These are phyloP conservation scores for Phytopythium sindhum DNA, from an alignment of 352 stramenopile genomes.

Conservation along the genomic window DNA sequence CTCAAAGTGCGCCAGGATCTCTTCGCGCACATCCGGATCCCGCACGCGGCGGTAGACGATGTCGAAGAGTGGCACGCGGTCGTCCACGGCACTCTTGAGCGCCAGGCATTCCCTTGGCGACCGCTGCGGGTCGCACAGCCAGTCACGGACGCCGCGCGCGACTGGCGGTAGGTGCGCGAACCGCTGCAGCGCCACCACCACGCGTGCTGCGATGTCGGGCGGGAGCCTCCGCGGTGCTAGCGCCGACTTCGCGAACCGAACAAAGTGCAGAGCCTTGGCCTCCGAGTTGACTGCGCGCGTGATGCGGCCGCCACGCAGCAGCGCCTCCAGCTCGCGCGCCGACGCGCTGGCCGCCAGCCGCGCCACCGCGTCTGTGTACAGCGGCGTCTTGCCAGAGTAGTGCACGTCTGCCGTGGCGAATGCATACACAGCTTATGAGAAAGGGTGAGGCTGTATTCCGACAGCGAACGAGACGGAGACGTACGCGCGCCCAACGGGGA, in stretches of 20 bases:
- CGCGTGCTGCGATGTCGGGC: conserved; percentile 32
- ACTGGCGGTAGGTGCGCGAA: conserved; percentile 49
- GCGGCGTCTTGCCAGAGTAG: conserved; percentile 55
- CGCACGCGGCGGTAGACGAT: conserved; percentile 65
- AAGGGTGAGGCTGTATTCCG: neutral
- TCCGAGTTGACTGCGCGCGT: conserved; percentile 61
- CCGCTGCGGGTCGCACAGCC: conserved; percentile 42
- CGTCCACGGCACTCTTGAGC: conserved; percentile 71
- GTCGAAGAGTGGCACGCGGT: conserved; percentile 61
- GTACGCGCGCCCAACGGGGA: neutral
- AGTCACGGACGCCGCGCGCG: conserved; percentile 48
- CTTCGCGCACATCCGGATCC: conserved; percentile 34
- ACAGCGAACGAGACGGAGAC: neutral
- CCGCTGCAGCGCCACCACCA: conserved; percentile 56
- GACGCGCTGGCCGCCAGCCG: conserved; percentile 36
- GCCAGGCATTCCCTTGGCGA: conserved; percentile 34
- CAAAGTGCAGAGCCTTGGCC: conserved; percentile 77
- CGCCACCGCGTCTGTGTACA: conserved; percentile 69
- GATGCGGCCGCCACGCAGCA: conserved; percentile 50
- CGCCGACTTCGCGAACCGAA: conserved; percentile 38
- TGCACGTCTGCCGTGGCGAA: conserved; percentile 25
- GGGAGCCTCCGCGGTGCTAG: conserved; percentile 39
- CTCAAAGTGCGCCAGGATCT: conserved; percentile 66
- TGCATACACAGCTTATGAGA: neutral
- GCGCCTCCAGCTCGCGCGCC: conserved; percentile 49